These are phyloP conservation scores for Marasmius tenuissimus DNA, from an alignment of 1,284 basidiomycete species.

Conservation along the genomic window DNA sequence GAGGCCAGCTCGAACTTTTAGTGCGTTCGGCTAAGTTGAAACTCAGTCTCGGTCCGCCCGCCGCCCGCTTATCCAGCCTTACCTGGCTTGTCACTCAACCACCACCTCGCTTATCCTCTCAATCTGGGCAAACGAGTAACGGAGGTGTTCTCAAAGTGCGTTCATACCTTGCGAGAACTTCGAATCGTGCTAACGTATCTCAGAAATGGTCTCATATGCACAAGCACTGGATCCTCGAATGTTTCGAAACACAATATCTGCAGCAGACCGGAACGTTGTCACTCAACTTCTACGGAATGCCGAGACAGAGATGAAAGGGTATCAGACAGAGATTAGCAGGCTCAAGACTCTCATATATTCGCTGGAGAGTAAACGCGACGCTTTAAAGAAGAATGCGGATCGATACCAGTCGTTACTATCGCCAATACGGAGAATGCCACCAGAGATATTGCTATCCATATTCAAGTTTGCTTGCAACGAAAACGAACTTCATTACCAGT, in stretches of 20 bases:
- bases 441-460: not conserved
- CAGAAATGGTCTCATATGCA: no score
- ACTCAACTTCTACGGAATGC: not conserved
- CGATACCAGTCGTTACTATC: not conserved
- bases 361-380: not conserved
- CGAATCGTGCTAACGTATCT: no score
- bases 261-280: not conserved
- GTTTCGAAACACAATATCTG: not conserved
- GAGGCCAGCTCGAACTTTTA: not conserved
- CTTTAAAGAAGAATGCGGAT: not conserved
- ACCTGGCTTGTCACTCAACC: no score
- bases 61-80: no score
- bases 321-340: not conserved
- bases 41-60: no score
- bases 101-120: no score
- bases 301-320: not conserved
- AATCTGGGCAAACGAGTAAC: no score
- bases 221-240: not conserved
- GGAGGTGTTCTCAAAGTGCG: no score
- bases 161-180: no score
- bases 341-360: not conserved
- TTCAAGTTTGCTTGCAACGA: not conserved
- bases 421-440: not conserved
- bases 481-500: not conserved
- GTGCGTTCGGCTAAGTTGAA: no score